Percentiles rank a stretch among this genome's conserved stretches.
phyloP scores from a whole-genome alignment of 2,329 filamentous ascomycete species.

The Microsporum ferrugineum region DNA sequence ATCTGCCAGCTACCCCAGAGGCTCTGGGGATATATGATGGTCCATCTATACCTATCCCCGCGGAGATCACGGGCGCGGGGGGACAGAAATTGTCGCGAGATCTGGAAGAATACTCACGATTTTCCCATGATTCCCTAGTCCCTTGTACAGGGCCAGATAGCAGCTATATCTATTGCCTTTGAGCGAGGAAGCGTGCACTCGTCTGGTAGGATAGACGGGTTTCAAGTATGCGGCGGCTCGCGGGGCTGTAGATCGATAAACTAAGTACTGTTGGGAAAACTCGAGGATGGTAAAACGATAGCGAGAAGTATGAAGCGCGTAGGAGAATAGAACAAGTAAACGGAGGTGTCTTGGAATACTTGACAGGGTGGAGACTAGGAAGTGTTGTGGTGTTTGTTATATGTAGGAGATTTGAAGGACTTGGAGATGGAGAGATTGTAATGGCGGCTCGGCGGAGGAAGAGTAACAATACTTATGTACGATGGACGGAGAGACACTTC shows the following conservation, averaged over 20 bases:
- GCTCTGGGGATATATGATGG: not conserved
- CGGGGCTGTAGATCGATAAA: not conserved
- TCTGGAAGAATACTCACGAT: not conserved
- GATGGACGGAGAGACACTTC: too few species aligned
- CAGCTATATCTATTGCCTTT: not conserved
- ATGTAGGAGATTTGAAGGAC: too few species aligned
- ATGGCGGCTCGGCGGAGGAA: too few species aligned
- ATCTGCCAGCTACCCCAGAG: not conserved
- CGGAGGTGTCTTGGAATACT: not conserved
- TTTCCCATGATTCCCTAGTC: conserved; percentile 2
- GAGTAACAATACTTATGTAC: too few species aligned
- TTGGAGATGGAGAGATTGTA: too few species aligned
- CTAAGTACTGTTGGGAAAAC: not conserved
- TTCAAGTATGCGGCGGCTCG: not conserved
- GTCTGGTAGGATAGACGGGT: not conserved
- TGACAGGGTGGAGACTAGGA: not conserved
- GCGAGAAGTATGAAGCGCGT: not conserved
- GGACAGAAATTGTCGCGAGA: not conserved
- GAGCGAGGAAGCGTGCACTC: not conserved
- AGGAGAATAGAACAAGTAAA: not conserved
- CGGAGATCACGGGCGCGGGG: not conserved
- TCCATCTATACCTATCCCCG: not conserved
- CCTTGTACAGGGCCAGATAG: not conserved
- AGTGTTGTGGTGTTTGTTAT: too few species aligned
- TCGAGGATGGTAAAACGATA: not conserved